Conservation (phyloP, 495 filamentous ascomycete genomes). For the Symbiotaphrina buchneri region DNA sequence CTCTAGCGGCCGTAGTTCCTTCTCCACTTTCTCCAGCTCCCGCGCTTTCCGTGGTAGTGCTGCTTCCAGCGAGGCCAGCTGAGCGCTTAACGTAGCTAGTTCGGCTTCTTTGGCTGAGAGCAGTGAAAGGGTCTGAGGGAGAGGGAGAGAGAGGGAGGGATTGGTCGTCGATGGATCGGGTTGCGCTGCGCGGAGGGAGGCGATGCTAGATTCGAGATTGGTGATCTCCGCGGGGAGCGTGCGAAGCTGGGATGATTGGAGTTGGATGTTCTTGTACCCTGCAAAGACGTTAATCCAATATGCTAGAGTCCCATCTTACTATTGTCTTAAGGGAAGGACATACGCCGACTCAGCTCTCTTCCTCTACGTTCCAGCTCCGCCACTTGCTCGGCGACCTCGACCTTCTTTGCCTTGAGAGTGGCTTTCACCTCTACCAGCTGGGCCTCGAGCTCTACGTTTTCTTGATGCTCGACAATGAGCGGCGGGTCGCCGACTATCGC, state of each 20-base stretch:
- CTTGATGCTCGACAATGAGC: conserved; percentile 53
- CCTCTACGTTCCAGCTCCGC: conserved; percentile 45
- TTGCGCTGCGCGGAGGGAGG: conserved; percentile 24
- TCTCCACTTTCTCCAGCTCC: conserved; percentile 47
- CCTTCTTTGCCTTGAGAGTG: conserved; percentile 52
- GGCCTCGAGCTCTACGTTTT: conserved; percentile 63
- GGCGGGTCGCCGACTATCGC: conserved; percentile 71
- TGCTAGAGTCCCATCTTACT: too few species aligned
- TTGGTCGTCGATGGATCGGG: conserved; percentile 13
- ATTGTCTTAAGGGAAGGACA: conserved; percentile 2
- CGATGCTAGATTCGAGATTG: conserved; percentile 36
- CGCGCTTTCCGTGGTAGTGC: conserved; percentile 47
- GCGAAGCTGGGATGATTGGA: conserved; percentile 33
- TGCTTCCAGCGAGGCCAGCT: conserved; percentile 39
- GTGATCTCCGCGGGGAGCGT: conserved; percentile 38
- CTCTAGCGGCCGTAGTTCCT: conserved; percentile 51
- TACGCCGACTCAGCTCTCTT: conserved; percentile 26
- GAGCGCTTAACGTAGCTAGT: conserved; percentile 38
- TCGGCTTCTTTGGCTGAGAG: conserved; percentile 37
- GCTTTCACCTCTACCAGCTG: conserved; percentile 50
- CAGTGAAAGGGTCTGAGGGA: conserved; percentile 32
- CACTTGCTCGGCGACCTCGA: conserved; percentile 52
- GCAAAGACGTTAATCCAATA: conserved; percentile 7
- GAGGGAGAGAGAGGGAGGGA: conserved; percentile 24
- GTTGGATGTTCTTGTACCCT: conserved; percentile 39